Evolutionary conservation across 2,329 filamentous ascomycete genomes (phyloP), one percentile per base, ranked within the genome.

Genomic region (Microcera coccophila): DNA sequence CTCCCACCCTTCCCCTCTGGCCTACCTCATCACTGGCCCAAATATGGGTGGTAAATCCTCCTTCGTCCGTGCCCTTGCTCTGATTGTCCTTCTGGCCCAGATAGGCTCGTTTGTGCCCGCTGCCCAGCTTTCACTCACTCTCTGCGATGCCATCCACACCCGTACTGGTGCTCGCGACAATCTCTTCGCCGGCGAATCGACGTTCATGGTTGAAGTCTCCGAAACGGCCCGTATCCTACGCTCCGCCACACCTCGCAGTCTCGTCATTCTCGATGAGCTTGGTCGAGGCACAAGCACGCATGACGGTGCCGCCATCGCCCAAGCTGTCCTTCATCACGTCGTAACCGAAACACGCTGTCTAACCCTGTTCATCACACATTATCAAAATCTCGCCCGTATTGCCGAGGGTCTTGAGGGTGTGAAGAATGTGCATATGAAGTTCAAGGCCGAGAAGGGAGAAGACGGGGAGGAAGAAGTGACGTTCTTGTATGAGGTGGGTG

Each of bases 31-130:
- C 57, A 98, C 93, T 0, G 93, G 93, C 0, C 93, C 93, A 21
- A 98, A 98, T 70, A 98, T 98, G 93, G 93, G 93, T 58, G 93
- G 93, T 43, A 98, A 98, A 63, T 95, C 89, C n/a, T 93, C 86
- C 44, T 98, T 95, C 64, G 91, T 98, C 17, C 88, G 93, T 40
- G 87, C 90, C 53, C 82, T 95, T 34, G 91, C 93, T 9, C 80
- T 98, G 5, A 89, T 97, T 49, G 80, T 86, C 36, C 90, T 98
- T 58, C 90, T 98, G 72, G 90, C 89, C 7, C 93, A 98, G 62
- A 85, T 96, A 50, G 93, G 93, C 38, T 94, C 87, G 28, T 98
- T 90, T 64, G 90, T 98, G 1, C 93, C 93, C 2, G 91, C 91
- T 17, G 74, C 77, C 20, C 75, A 80, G 3, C 81, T 91, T 19